Base-by-base conservation (phyloP, 257 asterid species). In the Cordia subcordata region DNA sequence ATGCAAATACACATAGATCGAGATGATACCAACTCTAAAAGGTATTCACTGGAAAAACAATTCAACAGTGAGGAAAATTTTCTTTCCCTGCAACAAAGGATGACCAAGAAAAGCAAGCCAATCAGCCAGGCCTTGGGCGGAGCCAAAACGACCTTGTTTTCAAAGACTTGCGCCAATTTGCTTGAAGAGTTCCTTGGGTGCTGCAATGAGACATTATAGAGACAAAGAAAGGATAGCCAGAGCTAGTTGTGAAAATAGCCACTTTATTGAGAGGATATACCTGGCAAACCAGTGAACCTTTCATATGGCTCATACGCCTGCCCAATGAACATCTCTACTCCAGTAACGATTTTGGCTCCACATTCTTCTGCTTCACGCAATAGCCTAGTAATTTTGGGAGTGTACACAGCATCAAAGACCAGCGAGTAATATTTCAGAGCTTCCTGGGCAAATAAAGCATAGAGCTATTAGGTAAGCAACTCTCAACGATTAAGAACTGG, bases 241-340 rank as follows among this genome's bases (percentile, higher is more conserved):
- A n/a, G n/a, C n/a, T n/a, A n/a, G n/a, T n/a, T n/a, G n/a, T n/a
- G n/a, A n/a, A n/a, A n/a, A 16, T 37, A 49, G 19, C 44, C 1
- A 53, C 53, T 54, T 16, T 17, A 10, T 15, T 47, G n/a, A 13
- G 8, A 54, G 42, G 2, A 19, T 8, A 37, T 75, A 89, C 99
- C 99, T 75, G 94, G 92, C 74, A 89, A 72, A 15, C 94, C 95
- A 11, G 99, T 93, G 68, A 89, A 93, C 73, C 80, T 79, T 68
- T 93, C 96, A 20, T 89, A 93, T 69, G 85, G 97, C 61, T 83
- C 94, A 66, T 85, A 86, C 12, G 97, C 99, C 76, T 89, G 97
- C 19, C 95, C 94, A 13, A 89, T 73, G 68, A 93, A 89, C 97
- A 93, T 93, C 57, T 86, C 96, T n/a, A 85, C 83, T 39, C 99